phyloP scores from a whole-genome alignment of 2,329 filamentous ascomycete species.

The Fusarium humuli region DNA sequence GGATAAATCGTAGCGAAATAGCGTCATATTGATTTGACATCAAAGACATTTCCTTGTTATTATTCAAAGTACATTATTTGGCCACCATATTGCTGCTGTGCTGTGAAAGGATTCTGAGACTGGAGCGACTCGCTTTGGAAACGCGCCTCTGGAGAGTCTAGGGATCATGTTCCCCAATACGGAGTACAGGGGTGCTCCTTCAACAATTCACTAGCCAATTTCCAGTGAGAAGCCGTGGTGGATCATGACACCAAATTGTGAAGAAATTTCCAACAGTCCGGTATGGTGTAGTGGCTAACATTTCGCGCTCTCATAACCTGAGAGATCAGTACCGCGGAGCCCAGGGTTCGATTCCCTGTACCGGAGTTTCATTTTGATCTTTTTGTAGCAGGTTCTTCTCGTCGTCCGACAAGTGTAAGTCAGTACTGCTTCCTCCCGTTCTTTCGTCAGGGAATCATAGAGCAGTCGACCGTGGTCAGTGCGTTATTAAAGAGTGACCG shows the following conservation, averaged over 20 bases:
- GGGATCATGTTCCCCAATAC: background rate
- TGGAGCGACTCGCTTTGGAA: background rate
- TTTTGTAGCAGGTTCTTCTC: background rate
- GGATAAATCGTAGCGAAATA: constrained; percentile 27
- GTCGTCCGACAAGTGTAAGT: no score
- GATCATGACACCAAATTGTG: no score
- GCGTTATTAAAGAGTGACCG: background rate
- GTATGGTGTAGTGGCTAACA: constrained; percentile 52
- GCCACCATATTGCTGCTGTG: background rate
- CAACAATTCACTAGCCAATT: background rate
- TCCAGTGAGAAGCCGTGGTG: no score
- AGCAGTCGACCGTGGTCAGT: background rate
- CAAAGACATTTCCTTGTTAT: constrained; percentile 25
- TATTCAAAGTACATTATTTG: constrained; percentile 30
- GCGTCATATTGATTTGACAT: constrained; percentile 37
- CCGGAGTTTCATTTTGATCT: constrained; percentile 25
- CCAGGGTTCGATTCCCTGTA: constrained; percentile 48
- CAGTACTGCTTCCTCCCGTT: background rate
- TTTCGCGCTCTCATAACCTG: constrained; percentile 50
- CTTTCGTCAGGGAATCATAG: background rate
- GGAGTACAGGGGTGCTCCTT: no score
- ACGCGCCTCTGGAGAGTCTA: background rate
- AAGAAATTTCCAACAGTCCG: constrained; percentile 22
- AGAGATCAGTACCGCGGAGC: constrained; percentile 43
- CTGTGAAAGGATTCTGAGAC: background rate